Percentiles rank a stretch among this genome's conserved stretches.
Conservation (phyloP, 2,329 filamentous ascomycete species). For the Mycosphaerella sp. region DNA sequence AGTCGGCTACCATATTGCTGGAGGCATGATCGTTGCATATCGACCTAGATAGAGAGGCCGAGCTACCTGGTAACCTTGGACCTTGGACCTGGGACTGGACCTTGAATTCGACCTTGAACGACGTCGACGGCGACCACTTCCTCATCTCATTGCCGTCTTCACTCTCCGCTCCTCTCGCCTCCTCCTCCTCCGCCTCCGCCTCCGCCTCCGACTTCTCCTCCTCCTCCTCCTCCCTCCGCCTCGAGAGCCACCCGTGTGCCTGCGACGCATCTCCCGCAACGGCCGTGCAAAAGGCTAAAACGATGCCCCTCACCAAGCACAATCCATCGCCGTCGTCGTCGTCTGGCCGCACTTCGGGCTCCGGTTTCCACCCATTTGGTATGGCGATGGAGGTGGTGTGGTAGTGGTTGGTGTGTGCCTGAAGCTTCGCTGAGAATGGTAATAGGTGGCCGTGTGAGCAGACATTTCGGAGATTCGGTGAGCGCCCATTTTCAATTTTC, state of each 20-base stretch:
- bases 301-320: constrained; percentile 12
- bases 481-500: constrained; percentile 11
- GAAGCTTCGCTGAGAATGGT: neutral
- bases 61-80: too few relatives aligned
- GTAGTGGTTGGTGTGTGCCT: neutral
- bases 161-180: too few relatives aligned
- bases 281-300: neutral
- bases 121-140: too few relatives aligned
- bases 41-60: neutral
- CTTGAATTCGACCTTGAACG: neutral
- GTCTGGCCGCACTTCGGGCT: constrained; percentile 20
- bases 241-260: neutral
- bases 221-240: neutral
- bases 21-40: neutral
- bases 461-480: constrained; percentile 48
- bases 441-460: constrained; percentile 34
- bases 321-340: constrained; percentile 9
- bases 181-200: neutral
- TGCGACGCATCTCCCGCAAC: neutral
- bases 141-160: too few relatives aligned
- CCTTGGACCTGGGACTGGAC: neutral
- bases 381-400: neutral
- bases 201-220: neutral
- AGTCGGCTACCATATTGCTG: neutral
- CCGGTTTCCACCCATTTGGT: constrained; percentile 49